phyloP scores from a whole-genome alignment of 78 protist genomes.

The Dictyostelium brefeldianum region DNA sequence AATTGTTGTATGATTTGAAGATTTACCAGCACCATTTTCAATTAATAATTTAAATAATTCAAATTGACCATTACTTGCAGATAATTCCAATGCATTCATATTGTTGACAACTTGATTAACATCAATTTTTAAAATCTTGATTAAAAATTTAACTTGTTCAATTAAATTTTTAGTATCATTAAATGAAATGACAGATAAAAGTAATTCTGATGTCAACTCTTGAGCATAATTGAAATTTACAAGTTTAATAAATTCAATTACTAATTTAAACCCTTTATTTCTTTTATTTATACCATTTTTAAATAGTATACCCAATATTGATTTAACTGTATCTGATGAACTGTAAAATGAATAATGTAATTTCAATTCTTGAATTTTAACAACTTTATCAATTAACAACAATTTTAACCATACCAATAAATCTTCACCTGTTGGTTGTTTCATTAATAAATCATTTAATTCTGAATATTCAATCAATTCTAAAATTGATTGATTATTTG shows the following conservation, averaged over 20 bases:
- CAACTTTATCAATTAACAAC: no score
- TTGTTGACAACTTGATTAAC: background rate
- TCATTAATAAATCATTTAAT: no score
- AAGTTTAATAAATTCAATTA: background rate
- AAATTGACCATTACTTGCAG: background rate
- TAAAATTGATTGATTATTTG: no score
- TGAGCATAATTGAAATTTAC: background rate
- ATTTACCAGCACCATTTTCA: background rate
- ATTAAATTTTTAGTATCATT: background rate
- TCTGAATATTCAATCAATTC: no score
- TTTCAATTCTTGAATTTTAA: no score
- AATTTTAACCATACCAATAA: no score
- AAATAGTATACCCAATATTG: no score
- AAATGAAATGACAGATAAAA: background rate
- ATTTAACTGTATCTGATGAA: no score
- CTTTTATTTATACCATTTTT: no score
- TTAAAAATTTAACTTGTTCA: background rate
- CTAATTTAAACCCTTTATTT: background rate
- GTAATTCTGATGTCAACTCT: no score
- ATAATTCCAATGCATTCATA: background rate
- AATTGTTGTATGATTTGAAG: background rate
- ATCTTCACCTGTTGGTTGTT: no score
- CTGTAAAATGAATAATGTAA: no score
- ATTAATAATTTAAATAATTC: background rate
- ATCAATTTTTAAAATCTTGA: background rate